Base-by-base conservation (phyloP, 2,329 filamentous ascomycete genomes). In the Ceratocystis alfenasii region DNA sequence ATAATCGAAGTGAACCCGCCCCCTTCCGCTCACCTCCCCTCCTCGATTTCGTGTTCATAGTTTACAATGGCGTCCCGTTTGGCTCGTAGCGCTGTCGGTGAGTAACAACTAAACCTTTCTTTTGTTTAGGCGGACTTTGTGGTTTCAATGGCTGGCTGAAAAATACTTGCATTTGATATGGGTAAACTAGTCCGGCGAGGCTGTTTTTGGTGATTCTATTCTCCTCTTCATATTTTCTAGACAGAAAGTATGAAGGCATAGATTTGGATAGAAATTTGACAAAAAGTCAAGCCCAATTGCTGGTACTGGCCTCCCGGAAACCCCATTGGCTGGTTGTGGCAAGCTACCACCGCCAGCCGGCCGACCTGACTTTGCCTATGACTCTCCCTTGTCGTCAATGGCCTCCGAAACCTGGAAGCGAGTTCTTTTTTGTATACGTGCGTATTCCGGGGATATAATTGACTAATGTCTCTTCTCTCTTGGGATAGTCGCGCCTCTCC, bases 21-120 rank as follows among this genome's bases (percentile, higher is more conserved):
- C 60, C 44, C 60, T 62, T 41, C 66, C 44, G 36, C 28, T 63
- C 57, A 33, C 63, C n/a, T 53, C 41, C 36, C 44, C 46, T 50
- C 79, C 75, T 79, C 78, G 36, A 12, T 41, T 41, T 41, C 81
- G 53, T 57, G 53, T 57, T 80, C 77, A 65, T 64, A 67, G 55
- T 48, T 78, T 83, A 89, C 82, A 88, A 97, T 97, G 93, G 93
- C 93, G 84, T 96, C 90, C 80, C 90, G 92, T 84, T 85, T 97
- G 82, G 90, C 88, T 85, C 91, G 89, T 85, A 92, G 87, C 84
- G 90, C 91, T 81, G 82, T 93, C 81, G 89, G 93, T 97, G 86
- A 78, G 90, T 86, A 65, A 22, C 22, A 65, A n/a, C 20, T 50
- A 17, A 60, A 20, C 28, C 33, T 55, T 53, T 36, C n/a, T n/a